phyloP scores from a whole-genome alignment of 1,139 yeast genomes.

The Candida dubliniensis region DNA sequence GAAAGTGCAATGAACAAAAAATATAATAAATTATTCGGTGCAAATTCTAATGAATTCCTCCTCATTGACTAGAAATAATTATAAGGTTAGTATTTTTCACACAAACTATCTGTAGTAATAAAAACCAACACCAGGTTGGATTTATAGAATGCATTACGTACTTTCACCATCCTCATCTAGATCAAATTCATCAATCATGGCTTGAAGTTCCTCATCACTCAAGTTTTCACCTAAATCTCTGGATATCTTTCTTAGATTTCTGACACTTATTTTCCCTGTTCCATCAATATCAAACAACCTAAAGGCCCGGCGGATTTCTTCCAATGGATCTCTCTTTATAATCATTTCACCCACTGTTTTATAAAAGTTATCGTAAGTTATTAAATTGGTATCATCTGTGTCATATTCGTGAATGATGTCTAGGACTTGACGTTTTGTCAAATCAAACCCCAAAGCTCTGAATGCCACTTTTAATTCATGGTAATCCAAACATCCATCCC shows the following conservation, averaged over 20 bases:
- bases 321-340: slow-evolving; percentile 84
- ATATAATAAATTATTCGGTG: slow-evolving; percentile 49
- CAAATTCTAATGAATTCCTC: slow-evolving; percentile 92
- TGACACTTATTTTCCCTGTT: slow-evolving; percentile 81
- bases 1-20: not conserved
- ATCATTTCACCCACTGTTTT: slow-evolving; percentile 77
- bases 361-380: slow-evolving; percentile 80
- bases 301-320: slow-evolving; percentile 90
- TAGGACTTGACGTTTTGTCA: slow-evolving; percentile 75
- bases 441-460: slow-evolving; percentile 90
- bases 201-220: slow-evolving; percentile 88
- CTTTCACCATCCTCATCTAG: slow-evolving; percentile 94
- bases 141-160: slow-evolving; percentile 26
- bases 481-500: slow-evolving; percentile 85
- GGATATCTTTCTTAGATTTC: slow-evolving; percentile 85
- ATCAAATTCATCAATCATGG: slow-evolving; percentile 98
- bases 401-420: slow-evolving; percentile 82
- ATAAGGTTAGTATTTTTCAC: slow-evolving; percentile 22
- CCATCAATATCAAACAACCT: slow-evolving; percentile 84
- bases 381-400: slow-evolving; percentile 68
- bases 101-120: not conserved
- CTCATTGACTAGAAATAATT: slow-evolving; percentile 55
- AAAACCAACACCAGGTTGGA: not conserved
- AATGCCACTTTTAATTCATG: slow-evolving; percentile 93
- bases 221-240: slow-evolving; percentile 90